A percentile compares a stretch with the other conserved stretches of the same genome.
These are phyloP conservation scores for Wallacemonas sp. DNA, from an alignment of 208 protist genomes.

Conservation along the genomic window DNA sequence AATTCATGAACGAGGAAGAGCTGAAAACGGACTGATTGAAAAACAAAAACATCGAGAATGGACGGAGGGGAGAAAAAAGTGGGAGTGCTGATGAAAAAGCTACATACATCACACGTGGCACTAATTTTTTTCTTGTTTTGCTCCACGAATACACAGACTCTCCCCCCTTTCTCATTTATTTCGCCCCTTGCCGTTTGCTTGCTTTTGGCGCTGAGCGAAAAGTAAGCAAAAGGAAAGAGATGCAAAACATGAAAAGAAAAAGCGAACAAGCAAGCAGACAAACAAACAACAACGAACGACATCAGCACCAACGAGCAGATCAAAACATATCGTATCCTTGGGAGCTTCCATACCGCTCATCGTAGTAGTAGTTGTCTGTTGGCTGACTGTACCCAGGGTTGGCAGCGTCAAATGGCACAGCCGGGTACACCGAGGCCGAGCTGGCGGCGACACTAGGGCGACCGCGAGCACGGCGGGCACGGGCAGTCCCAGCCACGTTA, in stretches of 20 bases:
- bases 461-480: background rate
- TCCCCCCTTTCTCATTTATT: too few species aligned
- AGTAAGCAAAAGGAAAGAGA: background rate
- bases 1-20: too few species aligned
- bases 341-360: background rate
- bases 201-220: background rate
- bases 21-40: too few species aligned
- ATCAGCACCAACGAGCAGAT: background rate
- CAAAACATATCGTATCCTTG: background rate
- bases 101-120: too few species aligned
- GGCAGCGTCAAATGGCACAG: too few species aligned
- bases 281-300: constrained; percentile 1
- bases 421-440: too few species aligned
- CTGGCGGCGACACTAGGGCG: background rate
- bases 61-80: too few species aligned
- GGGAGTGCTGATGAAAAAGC: too few species aligned
- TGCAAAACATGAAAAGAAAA: background rate
- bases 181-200: background rate
- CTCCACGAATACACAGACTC: too few species aligned
- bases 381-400: too few species aligned
- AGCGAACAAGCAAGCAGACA: background rate
- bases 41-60: too few species aligned
- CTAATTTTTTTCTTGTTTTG: too few species aligned
- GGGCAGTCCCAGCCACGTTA: background rate
- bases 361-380: background rate